Evolutionary conservation across 2,329 filamentous ascomycete species (phyloP).

Genomic region (Talaromyces sp.): DNA sequence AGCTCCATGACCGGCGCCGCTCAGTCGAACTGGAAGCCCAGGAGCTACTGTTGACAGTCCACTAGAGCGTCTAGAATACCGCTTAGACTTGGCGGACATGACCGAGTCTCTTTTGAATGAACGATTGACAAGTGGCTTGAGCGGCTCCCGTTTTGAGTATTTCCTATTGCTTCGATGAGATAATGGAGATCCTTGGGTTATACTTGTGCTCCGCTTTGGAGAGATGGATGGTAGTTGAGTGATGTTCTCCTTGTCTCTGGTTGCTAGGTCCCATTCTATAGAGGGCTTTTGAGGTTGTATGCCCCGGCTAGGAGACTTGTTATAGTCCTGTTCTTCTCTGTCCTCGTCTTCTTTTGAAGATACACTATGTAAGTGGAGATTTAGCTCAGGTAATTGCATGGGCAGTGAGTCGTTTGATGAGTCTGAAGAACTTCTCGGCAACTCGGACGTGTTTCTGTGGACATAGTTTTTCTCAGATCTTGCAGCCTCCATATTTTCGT

Average conservation of each 20-base stretch:
- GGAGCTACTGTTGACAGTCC: slow-evolving; percentile 32
- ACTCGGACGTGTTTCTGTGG: slow-evolving; percentile 18
- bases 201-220: slow-evolving; percentile 22
- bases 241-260: slow-evolving; percentile 17
- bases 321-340: slow-evolving; percentile 3
- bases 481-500: not conserved
- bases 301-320: not conserved
- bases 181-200: slow-evolving; percentile 25
- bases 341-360: slow-evolving; percentile 19
- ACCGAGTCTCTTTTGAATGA: slow-evolving; percentile 32
- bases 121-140: slow-evolving; percentile 31
- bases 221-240: slow-evolving; percentile 16
- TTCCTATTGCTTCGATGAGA: slow-evolving; percentile 24
- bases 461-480: slow-evolving; percentile 20
- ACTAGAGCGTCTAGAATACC: slow-evolving; percentile 34
- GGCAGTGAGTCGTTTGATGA: slow-evolving; percentile 21
- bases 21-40: slow-evolving; percentile 34
- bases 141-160: slow-evolving; percentile 29
- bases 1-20: slow-evolving; percentile 38
- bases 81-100: slow-evolving; percentile 29
- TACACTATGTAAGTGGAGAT: slow-evolving; percentile 26
- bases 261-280: slow-evolving; percentile 25
- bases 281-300: slow-evolving; percentile 21
- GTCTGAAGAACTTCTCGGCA: slow-evolving; percentile 19
- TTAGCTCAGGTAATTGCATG: slow-evolving; percentile 28